These are phyloP conservation scores for Cladosporium oxysporum DNA, from an alignment of 2,329 filamentous ascomycete species.

Conservation along the genomic window DNA sequence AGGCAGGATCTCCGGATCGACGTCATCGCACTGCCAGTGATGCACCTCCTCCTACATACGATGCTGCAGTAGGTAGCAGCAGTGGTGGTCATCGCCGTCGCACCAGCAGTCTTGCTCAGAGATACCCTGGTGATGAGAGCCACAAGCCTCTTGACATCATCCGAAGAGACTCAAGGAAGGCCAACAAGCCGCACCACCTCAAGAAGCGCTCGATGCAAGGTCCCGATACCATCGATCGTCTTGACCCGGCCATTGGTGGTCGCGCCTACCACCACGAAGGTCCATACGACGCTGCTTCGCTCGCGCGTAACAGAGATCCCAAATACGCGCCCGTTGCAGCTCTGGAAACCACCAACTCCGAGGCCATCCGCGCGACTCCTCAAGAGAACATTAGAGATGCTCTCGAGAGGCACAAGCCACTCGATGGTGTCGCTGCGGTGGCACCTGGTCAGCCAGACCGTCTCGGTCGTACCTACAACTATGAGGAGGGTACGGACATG, in stretches of 20 bases:
- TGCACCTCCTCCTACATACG: slow-evolving; percentile 31
- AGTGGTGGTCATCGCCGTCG: slow-evolving; percentile 40
- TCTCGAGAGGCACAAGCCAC: slow-evolving; percentile 69
- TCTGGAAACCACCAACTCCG: slow-evolving; percentile 69
- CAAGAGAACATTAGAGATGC: slow-evolving; percentile 74
- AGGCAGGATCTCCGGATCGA: slow-evolving; percentile 27
- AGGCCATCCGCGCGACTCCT: slow-evolving; percentile 80
- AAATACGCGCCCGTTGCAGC: slow-evolving; percentile 73
- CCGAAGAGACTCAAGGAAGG: slow-evolving; percentile 61
- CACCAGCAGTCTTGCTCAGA: slow-evolving; percentile 57
- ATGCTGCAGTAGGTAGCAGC: slow-evolving; percentile 28
- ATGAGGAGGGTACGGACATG: slow-evolving; percentile 83
- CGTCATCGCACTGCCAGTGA: slow-evolving; percentile 20
- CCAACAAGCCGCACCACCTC: slow-evolving; percentile 67
- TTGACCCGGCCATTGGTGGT: slow-evolving; percentile 67
- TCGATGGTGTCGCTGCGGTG: slow-evolving; percentile 78
- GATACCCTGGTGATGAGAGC: slow-evolving; percentile 65
- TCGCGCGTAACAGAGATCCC: slow-evolving; percentile 67
- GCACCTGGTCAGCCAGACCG: slow-evolving; percentile 71
- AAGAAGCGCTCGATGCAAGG: slow-evolving; percentile 65
- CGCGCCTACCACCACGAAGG: slow-evolving; percentile 83
- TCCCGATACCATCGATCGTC: slow-evolving; percentile 76
- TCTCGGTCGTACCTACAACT: slow-evolving; percentile 70
- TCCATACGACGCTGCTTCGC: slow-evolving; percentile 80
- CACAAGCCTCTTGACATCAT: slow-evolving; percentile 69